Evolutionary conservation across 768 basidiomycete genomes (phyloP), one percentile per base, ranked within the genome.

Genomic region (Podaxis sp.): DNA sequence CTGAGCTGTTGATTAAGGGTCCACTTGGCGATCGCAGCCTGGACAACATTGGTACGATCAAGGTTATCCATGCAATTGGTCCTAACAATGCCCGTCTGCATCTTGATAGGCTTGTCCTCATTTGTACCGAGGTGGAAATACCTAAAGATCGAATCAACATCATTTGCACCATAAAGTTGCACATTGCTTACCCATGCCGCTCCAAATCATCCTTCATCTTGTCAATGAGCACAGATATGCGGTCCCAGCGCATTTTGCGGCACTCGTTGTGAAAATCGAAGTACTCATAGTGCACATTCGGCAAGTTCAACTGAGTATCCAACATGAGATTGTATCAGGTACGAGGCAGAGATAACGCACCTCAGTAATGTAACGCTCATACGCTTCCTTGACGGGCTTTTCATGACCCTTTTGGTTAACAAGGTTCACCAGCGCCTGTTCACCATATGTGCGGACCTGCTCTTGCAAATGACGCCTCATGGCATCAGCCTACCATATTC

Each of bases 11-110:
- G 76, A 62, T 86, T 88, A 48, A 98, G 78, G 1, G 83, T 88
- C 84, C 88, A 91, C 71, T 91, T 93, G 14, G 91, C 97, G 52
- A 98, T 73, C 11, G 95, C 84, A 16, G 92, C 89, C 72, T 99
- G 97, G 4, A 94, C 90, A 46, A 99, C 96, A 72, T 98, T 98
- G 50, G 97, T 99, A 53, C 97, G 85, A 70, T 99, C 97, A 61
- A 98, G 77, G 67, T 88, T 90, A 72, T 98, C 96, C 97, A 97
- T 97, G 74, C 97, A 98, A 71, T 98, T 99, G 6, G 95, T 95
- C 48, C 97, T 84, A 46, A 97, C 85, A 50, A 85, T 81, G 18
- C 95, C 95, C 21, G 69, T 78, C 69, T 99, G 97, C 37, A 80
- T 73, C 60, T 76, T 79, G 23, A 84, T 72, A 0, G 85, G 84